Evolutionary conservation across 2,329 filamentous ascomycete species (phyloP).

Genomic region (Fusarium circinatum): DNA sequence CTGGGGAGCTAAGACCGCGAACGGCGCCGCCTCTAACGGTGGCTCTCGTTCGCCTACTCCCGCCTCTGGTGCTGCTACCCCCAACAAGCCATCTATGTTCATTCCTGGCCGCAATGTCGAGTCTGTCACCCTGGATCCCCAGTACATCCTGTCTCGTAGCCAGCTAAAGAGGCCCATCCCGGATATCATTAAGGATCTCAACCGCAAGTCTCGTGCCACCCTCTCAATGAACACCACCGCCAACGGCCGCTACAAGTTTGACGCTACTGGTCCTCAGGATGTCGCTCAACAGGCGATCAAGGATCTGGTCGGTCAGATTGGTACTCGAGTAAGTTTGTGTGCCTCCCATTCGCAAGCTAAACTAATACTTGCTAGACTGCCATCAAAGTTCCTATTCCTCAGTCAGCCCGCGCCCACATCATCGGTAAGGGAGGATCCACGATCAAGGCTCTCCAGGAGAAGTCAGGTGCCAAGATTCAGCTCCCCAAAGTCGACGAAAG

Average conservation of each 20-base stretch:
- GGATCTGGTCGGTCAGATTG: slow-evolving; percentile 88
- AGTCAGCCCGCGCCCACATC: slow-evolving; percentile 85
- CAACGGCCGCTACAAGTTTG: slow-evolving; percentile 80
- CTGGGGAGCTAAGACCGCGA: slow-evolving; percentile 78
- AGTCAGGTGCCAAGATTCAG: slow-evolving; percentile 89
- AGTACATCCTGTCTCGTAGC: slow-evolving; percentile 78
- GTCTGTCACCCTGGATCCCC: slow-evolving; percentile 76
- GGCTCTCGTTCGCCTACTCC: slow-evolving; percentile 71
- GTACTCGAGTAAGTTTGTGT: slow-evolving; percentile 73
- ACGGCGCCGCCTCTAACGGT: slow-evolving; percentile 64
- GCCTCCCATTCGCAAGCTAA: background rate
- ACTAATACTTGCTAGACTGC: slow-evolving; percentile 53
- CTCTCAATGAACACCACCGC: slow-evolving; percentile 81
- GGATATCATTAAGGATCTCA: slow-evolving; percentile 91
- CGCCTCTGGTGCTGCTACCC: slow-evolving; percentile 65
- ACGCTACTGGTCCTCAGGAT: slow-evolving; percentile 84
- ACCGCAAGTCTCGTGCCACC: slow-evolving; percentile 87
- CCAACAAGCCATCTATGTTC: slow-evolving; percentile 64
- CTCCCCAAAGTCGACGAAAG: slow-evolving; percentile 82
- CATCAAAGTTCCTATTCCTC: slow-evolving; percentile 83
- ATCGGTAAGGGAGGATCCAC: slow-evolving; percentile 92
- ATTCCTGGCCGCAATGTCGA: slow-evolving; percentile 88
- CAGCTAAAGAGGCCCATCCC: slow-evolving; percentile 86
- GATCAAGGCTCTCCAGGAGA: slow-evolving; percentile 89
- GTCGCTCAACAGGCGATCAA: slow-evolving; percentile 88